Conservation (phyloP, 352 stramenopile genomes). For the Globisporangium irregulare region DNA sequence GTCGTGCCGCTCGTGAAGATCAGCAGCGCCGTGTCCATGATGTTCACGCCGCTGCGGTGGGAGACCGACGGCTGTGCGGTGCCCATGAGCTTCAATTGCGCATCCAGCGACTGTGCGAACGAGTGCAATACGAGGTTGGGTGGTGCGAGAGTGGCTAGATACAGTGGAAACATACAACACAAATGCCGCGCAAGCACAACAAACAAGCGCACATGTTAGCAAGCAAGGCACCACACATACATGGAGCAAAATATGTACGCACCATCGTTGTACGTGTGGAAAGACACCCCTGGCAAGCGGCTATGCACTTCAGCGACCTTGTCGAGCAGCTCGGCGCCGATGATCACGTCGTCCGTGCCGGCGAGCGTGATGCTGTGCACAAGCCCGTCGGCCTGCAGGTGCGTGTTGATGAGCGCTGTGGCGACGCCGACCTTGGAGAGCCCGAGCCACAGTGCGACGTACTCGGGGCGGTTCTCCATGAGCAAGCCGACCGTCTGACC, state of each 20-base stretch:
- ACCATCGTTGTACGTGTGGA: constrained; percentile 57
- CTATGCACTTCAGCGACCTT: constrained; percentile 33
- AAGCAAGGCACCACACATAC: neutral
- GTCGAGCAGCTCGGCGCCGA: constrained; percentile 54
- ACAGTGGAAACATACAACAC: neutral
- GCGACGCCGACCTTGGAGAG: constrained; percentile 81
- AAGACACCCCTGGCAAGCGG: constrained; percentile 33
- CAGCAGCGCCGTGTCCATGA: constrained; percentile 53
- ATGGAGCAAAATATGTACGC: neutral
- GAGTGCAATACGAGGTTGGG: constrained; percentile 18
- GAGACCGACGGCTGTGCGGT: constrained; percentile 21
- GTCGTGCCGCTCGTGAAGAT: constrained; percentile 89
- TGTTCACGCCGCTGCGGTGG: constrained; percentile 34
- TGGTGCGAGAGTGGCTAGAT: constrained; percentile 19
- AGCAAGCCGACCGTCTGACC: constrained; percentile 77
- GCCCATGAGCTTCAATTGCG: constrained; percentile 26
- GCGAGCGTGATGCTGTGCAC: constrained; percentile 73
- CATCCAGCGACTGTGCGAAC: constrained; percentile 45
- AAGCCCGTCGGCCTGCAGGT: constrained; percentile 56
- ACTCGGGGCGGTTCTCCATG: constrained; percentile 87
- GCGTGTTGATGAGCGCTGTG: constrained; percentile 81
- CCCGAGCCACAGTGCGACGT: constrained; percentile 76
- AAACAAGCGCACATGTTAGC: neutral
- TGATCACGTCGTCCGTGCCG: constrained; percentile 51
- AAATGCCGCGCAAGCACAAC: neutral